Conservation (phyloP, 78 protist species). For the Polysphondylium violaceum region DNA sequence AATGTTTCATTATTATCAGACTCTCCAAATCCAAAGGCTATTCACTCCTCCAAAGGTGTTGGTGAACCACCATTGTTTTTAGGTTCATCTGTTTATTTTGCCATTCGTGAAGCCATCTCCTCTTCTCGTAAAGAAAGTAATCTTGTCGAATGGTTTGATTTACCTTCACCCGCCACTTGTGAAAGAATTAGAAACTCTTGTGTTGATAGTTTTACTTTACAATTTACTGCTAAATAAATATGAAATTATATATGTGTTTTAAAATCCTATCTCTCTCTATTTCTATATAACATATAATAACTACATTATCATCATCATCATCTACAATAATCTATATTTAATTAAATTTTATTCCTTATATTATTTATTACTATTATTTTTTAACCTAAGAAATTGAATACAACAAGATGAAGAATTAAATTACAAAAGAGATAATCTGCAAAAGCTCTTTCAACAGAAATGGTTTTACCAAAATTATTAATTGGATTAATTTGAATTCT, state of each 20-base stretch:
- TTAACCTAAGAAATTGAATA: slow-evolving; percentile 89
- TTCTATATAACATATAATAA: not conserved
- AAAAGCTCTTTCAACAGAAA: slow-evolving; percentile 84
- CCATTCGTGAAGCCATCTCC: slow-evolving; percentile 83
- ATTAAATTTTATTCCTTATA: not conserved
- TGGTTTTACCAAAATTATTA: slow-evolving; percentile 32
- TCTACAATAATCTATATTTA: not conserved
- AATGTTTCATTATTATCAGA: slow-evolving; percentile 87
- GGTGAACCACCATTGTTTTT: slow-evolving; percentile 96
- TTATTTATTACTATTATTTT: slow-evolving; percentile 11
- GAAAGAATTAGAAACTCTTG: slow-evolving; percentile 91
- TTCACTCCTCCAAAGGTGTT: slow-evolving; percentile 89
- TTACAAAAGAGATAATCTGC: slow-evolving; percentile 86
- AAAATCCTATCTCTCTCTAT: not conserved
- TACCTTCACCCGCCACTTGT: slow-evolving; percentile 90
- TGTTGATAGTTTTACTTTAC: slow-evolving; percentile 63
- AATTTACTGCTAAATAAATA: slow-evolving; percentile 12
- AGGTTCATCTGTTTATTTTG: slow-evolving; percentile 90
- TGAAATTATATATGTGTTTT: not conserved
- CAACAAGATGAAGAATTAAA: slow-evolving; percentile 86
- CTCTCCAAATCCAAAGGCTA: slow-evolving; percentile 86
- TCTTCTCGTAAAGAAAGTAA: slow-evolving; percentile 39
- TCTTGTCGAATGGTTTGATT: slow-evolving; percentile 33
- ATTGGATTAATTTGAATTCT: slow-evolving; percentile 81
- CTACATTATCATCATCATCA: not conserved